Conservation (phyloP, 345 rosid species). For the Gossypium herbaceum region DNA sequence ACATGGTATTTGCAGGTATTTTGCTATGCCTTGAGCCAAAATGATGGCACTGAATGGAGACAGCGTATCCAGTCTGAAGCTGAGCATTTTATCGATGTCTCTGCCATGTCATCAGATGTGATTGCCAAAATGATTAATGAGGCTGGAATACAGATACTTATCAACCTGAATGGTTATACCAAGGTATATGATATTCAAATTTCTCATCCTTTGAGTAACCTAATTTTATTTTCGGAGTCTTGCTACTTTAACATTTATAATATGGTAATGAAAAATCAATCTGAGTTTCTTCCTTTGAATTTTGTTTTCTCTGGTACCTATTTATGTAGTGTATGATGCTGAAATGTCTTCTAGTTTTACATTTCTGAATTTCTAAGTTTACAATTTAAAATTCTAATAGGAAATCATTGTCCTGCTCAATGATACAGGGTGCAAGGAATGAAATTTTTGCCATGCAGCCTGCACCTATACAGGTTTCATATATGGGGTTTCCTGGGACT, state of each 20-base stretch:
- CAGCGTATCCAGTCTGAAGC: constrained; percentile 84
- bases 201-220: constrained; percentile 9
- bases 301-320: neutral
- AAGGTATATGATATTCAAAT: constrained; percentile 42
- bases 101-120: constrained; percentile 80
- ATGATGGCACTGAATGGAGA: constrained; percentile 98
- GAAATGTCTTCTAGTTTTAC: neutral
- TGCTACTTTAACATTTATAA: neutral
- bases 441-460: constrained; percentile 99
- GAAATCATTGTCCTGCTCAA: neutral
- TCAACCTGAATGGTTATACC: constrained; percentile 96
- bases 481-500: constrained; percentile 99
- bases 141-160: constrained; percentile 80
- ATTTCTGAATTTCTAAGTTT: neutral
- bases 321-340: neutral
- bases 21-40: constrained; percentile 93
- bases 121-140: constrained; percentile 84
- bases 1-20: constrained; percentile 51
- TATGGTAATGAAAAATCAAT: neutral
- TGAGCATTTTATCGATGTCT: constrained; percentile 90
- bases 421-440: constrained; percentile 93
- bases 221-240: neutral
- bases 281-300: neutral
- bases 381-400: neutral
- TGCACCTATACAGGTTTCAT: constrained; percentile 94